Percentiles rank a stretch among this genome's conserved stretches.
These are phyloP conservation scores for Gremmenia infestans DNA, from an alignment of 2,329 filamentous ascomycete species.

Conservation along the genomic window DNA sequence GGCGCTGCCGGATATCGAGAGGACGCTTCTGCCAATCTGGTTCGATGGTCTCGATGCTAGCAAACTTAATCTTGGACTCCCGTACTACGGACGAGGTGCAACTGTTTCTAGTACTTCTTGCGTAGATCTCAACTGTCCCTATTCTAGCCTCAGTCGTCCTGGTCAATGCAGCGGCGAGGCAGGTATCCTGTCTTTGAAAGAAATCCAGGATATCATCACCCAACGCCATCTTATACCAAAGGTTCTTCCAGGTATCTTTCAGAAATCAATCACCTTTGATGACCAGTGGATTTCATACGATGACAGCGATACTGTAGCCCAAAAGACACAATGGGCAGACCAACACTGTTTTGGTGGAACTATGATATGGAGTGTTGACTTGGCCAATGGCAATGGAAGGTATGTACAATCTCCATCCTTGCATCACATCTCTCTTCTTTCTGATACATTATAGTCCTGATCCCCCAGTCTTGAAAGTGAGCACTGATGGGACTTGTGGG, in stretches of 20 bases:
- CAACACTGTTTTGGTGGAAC: constrained; percentile 28
- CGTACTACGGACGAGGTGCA: constrained; percentile 44
- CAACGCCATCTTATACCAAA: constrained; percentile 19
- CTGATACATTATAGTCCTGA: neutral
- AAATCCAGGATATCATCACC: constrained; percentile 32
- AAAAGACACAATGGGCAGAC: constrained; percentile 29
- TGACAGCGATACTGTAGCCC: constrained; percentile 33
- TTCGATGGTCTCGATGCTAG: constrained; percentile 34
- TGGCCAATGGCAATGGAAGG: constrained; percentile 19
- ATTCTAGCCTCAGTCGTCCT: constrained; percentile 16
- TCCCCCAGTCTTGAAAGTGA: neutral
- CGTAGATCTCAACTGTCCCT: constrained; percentile 25
- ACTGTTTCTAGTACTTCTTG: constrained; percentile 28
- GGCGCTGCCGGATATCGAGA: constrained; percentile 39
- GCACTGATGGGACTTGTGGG: constrained; percentile 12
- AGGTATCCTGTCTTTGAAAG: constrained; percentile 29
- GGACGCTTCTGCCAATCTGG: constrained; percentile 37
- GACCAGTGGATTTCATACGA: constrained; percentile 41
- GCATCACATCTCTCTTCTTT: neutral
- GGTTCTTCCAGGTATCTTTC: constrained; percentile 21
- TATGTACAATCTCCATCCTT: neutral
- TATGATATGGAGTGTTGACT: constrained; percentile 28
- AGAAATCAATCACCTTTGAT: constrained; percentile 28
- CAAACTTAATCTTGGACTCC: constrained; percentile 44
- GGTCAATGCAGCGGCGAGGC: constrained; percentile 29